These are phyloP conservation scores for Rhododendron kiyosumense DNA, from an alignment of 148 eudicot genomes.

Conservation along the genomic window DNA sequence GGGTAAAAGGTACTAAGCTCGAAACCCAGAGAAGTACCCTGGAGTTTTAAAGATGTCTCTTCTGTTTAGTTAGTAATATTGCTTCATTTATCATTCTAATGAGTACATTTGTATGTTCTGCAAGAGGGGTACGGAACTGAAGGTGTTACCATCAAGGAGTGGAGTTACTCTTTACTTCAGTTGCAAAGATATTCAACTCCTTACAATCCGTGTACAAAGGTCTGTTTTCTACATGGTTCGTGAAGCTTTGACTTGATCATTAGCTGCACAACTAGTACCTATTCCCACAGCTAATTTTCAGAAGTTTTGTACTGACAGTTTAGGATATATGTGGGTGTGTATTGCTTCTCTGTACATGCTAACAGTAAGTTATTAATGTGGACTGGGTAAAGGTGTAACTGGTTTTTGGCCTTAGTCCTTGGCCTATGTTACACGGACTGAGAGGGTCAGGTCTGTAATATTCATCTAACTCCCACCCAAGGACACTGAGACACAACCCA, in stretches of 20 bases:
- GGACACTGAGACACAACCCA: not conserved
- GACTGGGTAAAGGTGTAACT: not conserved
- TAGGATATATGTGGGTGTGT: not conserved
- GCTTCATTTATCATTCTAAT: not conserved
- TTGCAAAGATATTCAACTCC: slow-evolving; percentile 50
- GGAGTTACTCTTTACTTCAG: slow-evolving; percentile 50
- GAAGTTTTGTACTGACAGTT: slow-evolving; percentile 14
- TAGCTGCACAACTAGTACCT: not conserved
- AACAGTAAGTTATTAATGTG: not conserved
- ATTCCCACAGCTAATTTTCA: not conserved
- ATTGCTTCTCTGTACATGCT: not conserved
- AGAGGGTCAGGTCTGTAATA: not conserved
- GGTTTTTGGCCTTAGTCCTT: not conserved
- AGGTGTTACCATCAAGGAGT: slow-evolving; percentile 54
- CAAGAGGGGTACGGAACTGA: slow-evolving; percentile 60
- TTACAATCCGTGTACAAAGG: slow-evolving; percentile 49
- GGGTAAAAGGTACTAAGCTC: too few relatives aligned
- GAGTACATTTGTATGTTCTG: slow-evolving; percentile 44
- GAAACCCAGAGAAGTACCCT: not conserved
- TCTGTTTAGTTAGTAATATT: not conserved
- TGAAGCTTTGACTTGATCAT: not conserved
- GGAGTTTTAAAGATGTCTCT: not conserved
- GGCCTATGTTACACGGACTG: not conserved
- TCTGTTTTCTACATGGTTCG: not conserved
- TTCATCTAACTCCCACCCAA: not conserved